These are phyloP conservation scores for Euphrasia confusa DNA, from an alignment of 257 asterid species.

Conservation along the genomic window DNA sequence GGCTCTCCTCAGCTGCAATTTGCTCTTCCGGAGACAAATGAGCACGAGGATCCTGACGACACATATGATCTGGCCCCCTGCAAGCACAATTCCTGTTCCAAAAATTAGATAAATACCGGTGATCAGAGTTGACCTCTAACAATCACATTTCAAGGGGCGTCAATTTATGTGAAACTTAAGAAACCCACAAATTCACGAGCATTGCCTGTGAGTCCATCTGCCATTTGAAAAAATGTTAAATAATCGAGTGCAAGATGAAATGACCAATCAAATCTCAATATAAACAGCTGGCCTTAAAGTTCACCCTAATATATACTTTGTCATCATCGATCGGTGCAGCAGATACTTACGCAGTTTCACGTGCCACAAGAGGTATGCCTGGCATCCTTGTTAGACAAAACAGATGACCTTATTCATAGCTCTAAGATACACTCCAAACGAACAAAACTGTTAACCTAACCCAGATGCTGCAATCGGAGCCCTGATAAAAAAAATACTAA, in stretches of 20 bases:
- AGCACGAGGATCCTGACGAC: conserved; percentile 83
- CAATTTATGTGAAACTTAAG: conserved; percentile 20
- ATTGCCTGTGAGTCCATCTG: conserved; percentile 24
- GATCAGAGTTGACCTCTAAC: conserved; percentile 29
- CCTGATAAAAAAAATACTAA: background rate
- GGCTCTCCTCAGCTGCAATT: conserved; percentile 93
- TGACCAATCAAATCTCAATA: background rate
- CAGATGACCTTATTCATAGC: conserved; percentile 34
- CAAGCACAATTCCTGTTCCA: conserved; percentile 63
- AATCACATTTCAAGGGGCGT: conserved; percentile 26
- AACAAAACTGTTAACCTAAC: conserved; percentile 23
- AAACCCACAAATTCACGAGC: conserved; percentile 23
- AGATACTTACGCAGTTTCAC: conserved; percentile 73
- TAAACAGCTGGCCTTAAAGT: conserved; percentile 7
- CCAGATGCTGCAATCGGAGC: conserved; percentile 17
- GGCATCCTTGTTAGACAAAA: conserved; percentile 62
- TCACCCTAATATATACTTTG: conserved; percentile 1
- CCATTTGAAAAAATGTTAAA: conserved; percentile 16
- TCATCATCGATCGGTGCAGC: background rate
- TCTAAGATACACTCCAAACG: conserved; percentile 18
- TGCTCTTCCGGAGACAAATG: conserved; percentile 90
- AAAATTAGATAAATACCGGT: conserved; percentile 31
- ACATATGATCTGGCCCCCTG: conserved; percentile 83
- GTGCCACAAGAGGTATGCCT: conserved; percentile 84
- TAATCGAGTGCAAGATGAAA: conserved; percentile 10